Base-by-base conservation (phyloP, 495 filamentous ascomycete genomes). In the Aspergillus heteromorphus region DNA sequence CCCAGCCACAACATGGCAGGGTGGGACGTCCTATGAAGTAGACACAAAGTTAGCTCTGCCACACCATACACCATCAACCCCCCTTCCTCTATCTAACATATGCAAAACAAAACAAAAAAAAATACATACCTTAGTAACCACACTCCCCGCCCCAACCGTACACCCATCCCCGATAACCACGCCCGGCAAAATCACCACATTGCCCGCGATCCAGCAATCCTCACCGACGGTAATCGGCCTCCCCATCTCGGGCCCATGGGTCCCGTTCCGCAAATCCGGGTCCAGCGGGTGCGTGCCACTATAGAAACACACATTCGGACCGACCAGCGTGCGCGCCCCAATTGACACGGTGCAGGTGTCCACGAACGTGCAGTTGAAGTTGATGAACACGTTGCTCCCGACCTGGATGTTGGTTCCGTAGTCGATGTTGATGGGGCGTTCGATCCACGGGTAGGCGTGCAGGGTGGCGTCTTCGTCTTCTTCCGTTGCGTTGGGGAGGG, bases 121-220 rank as follows among this genome's bases (percentile, higher is more conserved):
- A n/a, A 43, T 6, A 20, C 5, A 14, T 20, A 51, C 70, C 55
- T 65, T 75, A 0, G 71, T 74, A 6, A 82, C 78, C 5, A 80
- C 67, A 17, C 65, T 64, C 1, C 70, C 68, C 16, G 73, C 73
- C 2, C 70, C 72, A 45, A 76, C 67, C 0, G 73, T 74, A 16
- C 62, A 74, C 13, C 73, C 72, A 57, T 74, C 64, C 0, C 72
- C 72, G 31, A 76, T 71, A 0, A 72, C 87, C n/a, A 95, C 86
- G 0, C 89, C 89, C 0, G 87, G 80, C 11, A 86, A 64, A 14
- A 95, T 75, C 14, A 77, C 72, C 2, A 83, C 86, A 61, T 83
- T 83, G 0, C 87, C 89, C 0, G 88, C 87, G 30, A 95, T 71
- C 89, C 89, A 95, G 58, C 87, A 91, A 64, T 93, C 89, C 55